Conservation (phyloP, 768 basidiomycete genomes). For the Lanmaoa pseudosensibilis region DNA sequence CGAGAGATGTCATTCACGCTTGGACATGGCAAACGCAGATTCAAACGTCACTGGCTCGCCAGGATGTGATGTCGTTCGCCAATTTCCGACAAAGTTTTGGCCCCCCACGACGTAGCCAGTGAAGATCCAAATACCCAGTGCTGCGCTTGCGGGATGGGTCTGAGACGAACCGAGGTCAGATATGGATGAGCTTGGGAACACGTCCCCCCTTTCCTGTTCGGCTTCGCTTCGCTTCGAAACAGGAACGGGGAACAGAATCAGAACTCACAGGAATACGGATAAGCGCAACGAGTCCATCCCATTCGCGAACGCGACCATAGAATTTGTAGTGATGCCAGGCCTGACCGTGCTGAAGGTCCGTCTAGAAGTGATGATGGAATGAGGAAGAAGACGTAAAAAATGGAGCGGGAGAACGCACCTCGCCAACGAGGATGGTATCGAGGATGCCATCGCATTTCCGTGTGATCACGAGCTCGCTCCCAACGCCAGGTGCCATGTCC, state of each 20-base stretch:
- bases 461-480: constrained; percentile 23
- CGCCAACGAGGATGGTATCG: constrained; percentile 63
- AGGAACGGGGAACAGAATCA: neutral
- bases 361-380: constrained; percentile 33
- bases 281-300: constrained; percentile 61
- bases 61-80: constrained; percentile 46
- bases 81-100: constrained; percentile 68
- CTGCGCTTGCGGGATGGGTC: neutral
- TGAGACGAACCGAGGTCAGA: constrained; percentile 13
- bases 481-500: constrained; percentile 27
- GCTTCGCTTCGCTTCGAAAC: neutral
- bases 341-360: constrained; percentile 45
- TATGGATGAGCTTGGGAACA: neutral
- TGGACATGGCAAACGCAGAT: constrained; percentile 62
- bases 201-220: neutral
- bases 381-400: neutral
- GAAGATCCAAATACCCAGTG: constrained; percentile 45
- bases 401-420: constrained; percentile 37
- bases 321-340: constrained; percentile 51
- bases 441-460: constrained; percentile 52
- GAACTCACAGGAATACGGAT: constrained; percentile 40
- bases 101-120: constrained; percentile 71
- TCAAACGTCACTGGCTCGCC: constrained; percentile 52
- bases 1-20: constrained; percentile 32
- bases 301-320: constrained; percentile 54